phyloP scores from a whole-genome alignment of 2,329 filamentous ascomycete species.

The Ceratocystis alfenasii region DNA sequence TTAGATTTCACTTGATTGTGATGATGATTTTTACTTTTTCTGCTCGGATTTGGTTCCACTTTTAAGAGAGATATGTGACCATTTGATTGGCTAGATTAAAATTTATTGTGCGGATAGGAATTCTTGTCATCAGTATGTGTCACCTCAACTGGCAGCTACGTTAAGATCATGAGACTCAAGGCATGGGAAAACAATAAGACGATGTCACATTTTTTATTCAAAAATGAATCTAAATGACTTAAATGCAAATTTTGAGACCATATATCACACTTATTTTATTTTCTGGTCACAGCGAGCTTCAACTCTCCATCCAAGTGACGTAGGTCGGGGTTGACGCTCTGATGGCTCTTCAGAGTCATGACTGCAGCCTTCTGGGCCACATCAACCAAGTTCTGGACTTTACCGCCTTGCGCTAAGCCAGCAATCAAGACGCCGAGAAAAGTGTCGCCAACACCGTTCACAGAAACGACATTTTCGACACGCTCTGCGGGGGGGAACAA shows the following conservation, averaged over 20 bases:
- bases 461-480: constrained; percentile 56
- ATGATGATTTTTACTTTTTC: too few relatives aligned
- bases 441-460: constrained; percentile 91
- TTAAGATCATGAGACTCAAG: too few relatives aligned
- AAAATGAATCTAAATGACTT: neutral
- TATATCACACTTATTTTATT: neutral
- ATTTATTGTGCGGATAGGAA: too few relatives aligned
- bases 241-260: neutral
- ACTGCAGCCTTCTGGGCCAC: constrained; percentile 73
- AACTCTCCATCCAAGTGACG: constrained; percentile 36
- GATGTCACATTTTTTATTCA: neutral
- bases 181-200: neutral
- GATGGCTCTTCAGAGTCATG: constrained; percentile 60
- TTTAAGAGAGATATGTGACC: too few relatives aligned
- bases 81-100: too few relatives aligned
- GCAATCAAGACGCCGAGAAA: constrained; percentile 78
- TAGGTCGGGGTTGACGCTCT: constrained; percentile 56
- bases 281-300: constrained; percentile 23
- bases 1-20: too few relatives aligned
- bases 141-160: too few relatives aligned
- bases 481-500: constrained; percentile 54
- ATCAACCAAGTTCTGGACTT: constrained; percentile 52
- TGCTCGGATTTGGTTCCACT: too few relatives aligned
- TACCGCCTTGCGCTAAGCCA: constrained; percentile 52
- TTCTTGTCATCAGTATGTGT: too few relatives aligned